These are phyloP conservation scores for Trichophyton equinum DNA, from an alignment of 2,329 filamentous ascomycete genomes.

Conservation along the genomic window DNA sequence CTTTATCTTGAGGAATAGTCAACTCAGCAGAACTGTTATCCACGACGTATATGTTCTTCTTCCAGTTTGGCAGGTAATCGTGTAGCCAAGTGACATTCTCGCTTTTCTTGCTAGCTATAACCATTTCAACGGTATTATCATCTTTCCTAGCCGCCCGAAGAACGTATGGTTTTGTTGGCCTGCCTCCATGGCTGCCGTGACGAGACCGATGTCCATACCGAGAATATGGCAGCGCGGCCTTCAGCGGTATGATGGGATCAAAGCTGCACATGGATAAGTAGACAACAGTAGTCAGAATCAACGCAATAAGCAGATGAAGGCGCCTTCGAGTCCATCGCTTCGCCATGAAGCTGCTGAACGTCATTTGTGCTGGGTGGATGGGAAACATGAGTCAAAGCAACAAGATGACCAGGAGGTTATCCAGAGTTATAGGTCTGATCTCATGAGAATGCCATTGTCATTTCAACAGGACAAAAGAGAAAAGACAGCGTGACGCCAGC, in stretches of 20 bases:
- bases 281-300: neutral
- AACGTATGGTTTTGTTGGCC: neutral
- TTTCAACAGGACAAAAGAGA: neutral
- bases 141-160: constrained; percentile 34
- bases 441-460: neutral
- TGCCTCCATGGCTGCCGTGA: neutral
- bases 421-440: neutral
- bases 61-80: constrained; percentile 34
- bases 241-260: neutral
- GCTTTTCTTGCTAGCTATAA: constrained; percentile 29
- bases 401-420: neutral
- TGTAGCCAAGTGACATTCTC: constrained; percentile 32
- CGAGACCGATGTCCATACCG: neutral
- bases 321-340: neutral
- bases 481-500: too few species aligned
- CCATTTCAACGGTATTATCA: constrained; percentile 57
- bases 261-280: neutral
- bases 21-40: constrained; percentile 40
- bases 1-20: constrained; percentile 48
- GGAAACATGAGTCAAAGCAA: neutral
- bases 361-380: neutral
- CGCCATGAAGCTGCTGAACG: neutral
- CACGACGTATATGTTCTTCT: constrained; percentile 44
- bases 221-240: neutral
- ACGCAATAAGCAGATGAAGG: neutral